Conservation (phyloP, 495 filamentous ascomycete species). For the Massariosphaeria phaeospora region DNA sequence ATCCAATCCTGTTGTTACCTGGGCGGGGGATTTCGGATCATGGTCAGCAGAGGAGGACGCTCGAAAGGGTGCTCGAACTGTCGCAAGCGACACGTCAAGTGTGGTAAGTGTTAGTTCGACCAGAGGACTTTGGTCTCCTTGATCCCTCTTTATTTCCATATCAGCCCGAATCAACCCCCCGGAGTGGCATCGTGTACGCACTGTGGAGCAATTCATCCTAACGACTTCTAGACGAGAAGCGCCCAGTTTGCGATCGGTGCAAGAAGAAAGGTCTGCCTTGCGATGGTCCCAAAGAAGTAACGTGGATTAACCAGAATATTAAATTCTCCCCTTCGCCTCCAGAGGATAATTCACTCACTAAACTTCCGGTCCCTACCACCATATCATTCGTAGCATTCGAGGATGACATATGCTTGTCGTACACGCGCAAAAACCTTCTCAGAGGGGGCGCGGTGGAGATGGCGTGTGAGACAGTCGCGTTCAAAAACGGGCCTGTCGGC, state of each 20-base stretch:
- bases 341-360: background rate
- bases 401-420: conserved; percentile 11
- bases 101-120: conserved; percentile 25
- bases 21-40: background rate
- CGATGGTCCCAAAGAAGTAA: conserved; percentile 13
- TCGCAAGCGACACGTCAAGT: conserved; percentile 15
- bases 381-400: conserved; percentile 9
- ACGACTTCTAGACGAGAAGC: conserved; percentile 11
- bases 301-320: conserved; percentile 13
- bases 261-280: conserved; percentile 9
- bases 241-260: conserved; percentile 11
- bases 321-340: background rate
- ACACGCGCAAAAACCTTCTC: conserved; percentile 13
- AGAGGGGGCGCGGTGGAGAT: conserved; percentile 6
- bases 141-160: no score
- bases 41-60: conserved; percentile 21
- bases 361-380: background rate
- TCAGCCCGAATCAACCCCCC: no score
- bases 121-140: no score
- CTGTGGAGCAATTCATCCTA: background rate
- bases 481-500: background rate
- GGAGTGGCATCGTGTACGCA: background rate
- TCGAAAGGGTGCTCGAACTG: conserved; percentile 15
- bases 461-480: conserved; percentile 9
- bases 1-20: no score